These are phyloP conservation scores for Quillaja saponaria DNA, from an alignment of 306 rosid genomes.

Conservation along the genomic window DNA sequence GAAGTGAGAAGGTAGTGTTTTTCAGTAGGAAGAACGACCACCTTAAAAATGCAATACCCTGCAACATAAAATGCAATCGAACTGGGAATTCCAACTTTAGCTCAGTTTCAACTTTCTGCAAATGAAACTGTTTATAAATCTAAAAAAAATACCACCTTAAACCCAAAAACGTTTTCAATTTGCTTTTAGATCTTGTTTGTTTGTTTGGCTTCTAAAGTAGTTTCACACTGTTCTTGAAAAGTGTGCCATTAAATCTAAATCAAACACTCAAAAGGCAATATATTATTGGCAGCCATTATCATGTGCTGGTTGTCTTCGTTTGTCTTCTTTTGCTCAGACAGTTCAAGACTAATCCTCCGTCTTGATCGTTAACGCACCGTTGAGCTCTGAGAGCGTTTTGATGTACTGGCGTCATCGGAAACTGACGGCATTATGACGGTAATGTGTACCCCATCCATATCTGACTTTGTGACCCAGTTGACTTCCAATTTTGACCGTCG, in stretches of 20 bases:
- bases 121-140: conserved; percentile 34
- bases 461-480: not conserved
- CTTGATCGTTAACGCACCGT: conserved; percentile 31
- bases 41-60: conserved; percentile 1
- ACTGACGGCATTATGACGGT: conserved; percentile 21
- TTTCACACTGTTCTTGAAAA: not conserved
- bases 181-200: conserved; percentile 30
- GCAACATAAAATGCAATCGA: not conserved
- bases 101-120: conserved; percentile 4
- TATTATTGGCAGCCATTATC: conserved; percentile 25
- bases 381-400: conserved; percentile 4
- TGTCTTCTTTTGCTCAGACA: conserved; percentile 31
- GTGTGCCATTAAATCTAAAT: conserved; percentile 6
- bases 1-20: not conserved
- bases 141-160: not conserved
- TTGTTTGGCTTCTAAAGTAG: conserved; percentile 18
- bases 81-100: conserved; percentile 1
- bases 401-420: not conserved
- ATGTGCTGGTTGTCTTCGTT: conserved; percentile 36
- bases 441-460: conserved; percentile 29
- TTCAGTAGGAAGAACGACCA: conserved; percentile 1
- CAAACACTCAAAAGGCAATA: not conserved
- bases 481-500: not conserved
- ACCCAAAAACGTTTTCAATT: conserved; percentile 18
- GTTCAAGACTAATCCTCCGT: conserved; percentile 7